Evolutionary conservation across 208 protist genomes (phyloP).

Genomic region (Wallacemonas collosoma): DNA sequence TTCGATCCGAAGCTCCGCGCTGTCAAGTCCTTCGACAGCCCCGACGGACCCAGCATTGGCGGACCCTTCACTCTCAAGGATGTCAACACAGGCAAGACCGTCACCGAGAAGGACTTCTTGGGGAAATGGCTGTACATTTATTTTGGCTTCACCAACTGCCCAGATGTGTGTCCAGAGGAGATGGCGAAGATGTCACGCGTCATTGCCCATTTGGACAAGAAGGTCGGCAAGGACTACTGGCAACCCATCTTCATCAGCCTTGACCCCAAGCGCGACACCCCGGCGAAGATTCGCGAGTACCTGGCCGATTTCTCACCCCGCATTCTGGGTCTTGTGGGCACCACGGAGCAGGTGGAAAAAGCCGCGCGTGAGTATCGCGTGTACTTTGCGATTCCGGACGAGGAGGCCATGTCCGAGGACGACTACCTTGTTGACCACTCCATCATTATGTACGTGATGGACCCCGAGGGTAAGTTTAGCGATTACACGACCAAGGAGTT

Average conservation of each 20-base stretch:
- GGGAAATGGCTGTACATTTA: constrained; percentile 96
- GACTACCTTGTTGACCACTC: constrained; percentile 97
- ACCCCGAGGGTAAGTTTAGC: constrained; percentile 85
- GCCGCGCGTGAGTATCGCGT: constrained; percentile 91
- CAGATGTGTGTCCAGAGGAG: constrained; percentile 96
- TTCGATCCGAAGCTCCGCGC: constrained; percentile 78
- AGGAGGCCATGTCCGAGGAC: constrained; percentile 74
- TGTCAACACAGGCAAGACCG: constrained; percentile 61
- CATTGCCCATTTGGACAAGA: constrained; percentile 76
- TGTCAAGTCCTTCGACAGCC: constrained; percentile 71
- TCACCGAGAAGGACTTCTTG: constrained; percentile 73
- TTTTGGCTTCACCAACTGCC: constrained; percentile 98
- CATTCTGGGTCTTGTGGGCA: constrained; percentile 93
- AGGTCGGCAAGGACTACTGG: constrained; percentile 79
- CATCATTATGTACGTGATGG: constrained; percentile 95
- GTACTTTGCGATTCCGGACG: constrained; percentile 86
- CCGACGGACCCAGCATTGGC: constrained; percentile 75
- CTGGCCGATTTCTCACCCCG: constrained; percentile 89
- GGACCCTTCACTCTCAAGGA: constrained; percentile 68
- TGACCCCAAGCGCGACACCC: constrained; percentile 93
- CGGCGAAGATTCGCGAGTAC: constrained; percentile 80
- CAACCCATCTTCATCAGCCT: constrained; percentile 94
- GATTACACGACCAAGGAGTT: constrained; percentile 92
- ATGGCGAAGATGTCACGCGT: constrained; percentile 93
- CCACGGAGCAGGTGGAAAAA: constrained; percentile 73